Conservation (phyloP, 164 flowering plant genomes). For the Macadamia tetraphylla region DNA sequence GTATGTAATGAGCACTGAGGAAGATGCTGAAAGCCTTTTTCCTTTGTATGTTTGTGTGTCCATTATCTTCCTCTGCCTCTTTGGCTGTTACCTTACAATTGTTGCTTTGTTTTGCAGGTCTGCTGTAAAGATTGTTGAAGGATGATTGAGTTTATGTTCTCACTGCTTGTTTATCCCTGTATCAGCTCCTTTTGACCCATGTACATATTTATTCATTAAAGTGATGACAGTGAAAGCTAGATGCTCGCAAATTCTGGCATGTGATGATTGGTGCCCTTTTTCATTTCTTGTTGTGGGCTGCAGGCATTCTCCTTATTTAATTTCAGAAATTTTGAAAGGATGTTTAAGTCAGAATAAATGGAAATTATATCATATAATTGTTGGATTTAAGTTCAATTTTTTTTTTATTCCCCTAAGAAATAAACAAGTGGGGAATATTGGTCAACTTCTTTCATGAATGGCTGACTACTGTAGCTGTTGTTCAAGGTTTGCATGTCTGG, state of each 20-base stretch:
- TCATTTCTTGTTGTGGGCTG: not conserved
- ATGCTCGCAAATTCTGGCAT: not conserved
- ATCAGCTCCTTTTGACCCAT: not conserved
- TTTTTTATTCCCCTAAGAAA: too few relatives aligned
- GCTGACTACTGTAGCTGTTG: too few relatives aligned
- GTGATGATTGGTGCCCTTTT: not conserved
- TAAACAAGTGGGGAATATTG: too few relatives aligned
- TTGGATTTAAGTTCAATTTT: too few relatives aligned
- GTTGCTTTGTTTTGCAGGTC: conserved; percentile 28
- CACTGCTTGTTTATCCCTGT: not conserved
- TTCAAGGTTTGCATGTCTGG: too few relatives aligned
- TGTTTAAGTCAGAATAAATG: too few relatives aligned
- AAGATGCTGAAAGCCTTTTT: not conserved
- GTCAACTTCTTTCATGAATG: too few relatives aligned
- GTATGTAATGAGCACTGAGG: conserved; percentile 31
- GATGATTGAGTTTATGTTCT: conserved; percentile 22
- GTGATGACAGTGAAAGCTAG: too few relatives aligned
- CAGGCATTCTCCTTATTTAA: not conserved
- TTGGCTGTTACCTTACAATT: conserved; percentile 2
- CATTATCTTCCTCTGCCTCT: not conserved
- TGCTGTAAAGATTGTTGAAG: conserved; percentile 61
- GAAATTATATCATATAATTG: too few relatives aligned
- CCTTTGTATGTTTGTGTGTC: not conserved
- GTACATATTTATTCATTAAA: not conserved
- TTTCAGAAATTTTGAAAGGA: not conserved